phyloP scores from a whole-genome alignment of 2,329 filamentous ascomycete genomes.

The Aureobasidium pullulans region DNA sequence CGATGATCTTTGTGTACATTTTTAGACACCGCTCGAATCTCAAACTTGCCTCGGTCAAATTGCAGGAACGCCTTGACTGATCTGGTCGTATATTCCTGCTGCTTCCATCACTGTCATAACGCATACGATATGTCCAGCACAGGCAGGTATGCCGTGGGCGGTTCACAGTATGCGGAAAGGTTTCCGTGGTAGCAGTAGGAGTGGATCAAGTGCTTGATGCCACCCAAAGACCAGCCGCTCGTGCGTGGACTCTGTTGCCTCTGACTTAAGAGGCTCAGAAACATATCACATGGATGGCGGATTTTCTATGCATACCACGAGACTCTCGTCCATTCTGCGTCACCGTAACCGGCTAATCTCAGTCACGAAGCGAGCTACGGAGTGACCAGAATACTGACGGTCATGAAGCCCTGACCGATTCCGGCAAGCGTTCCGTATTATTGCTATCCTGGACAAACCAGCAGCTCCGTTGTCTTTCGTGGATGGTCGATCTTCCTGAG shows the following conservation, averaged over 20 bases:
- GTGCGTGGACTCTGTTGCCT: neutral
- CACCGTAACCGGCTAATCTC: neutral
- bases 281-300: neutral
- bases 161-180: neutral
- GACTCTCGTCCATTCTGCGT: neutral
- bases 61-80: neutral
- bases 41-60: neutral
- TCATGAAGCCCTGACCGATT: neutral
- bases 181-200: neutral
- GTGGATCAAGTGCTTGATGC: neutral
- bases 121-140: neutral
- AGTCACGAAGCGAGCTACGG: neutral
- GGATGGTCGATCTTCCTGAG: neutral
- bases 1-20: neutral
- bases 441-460: neutral
- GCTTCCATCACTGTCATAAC: neutral
- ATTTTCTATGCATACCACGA: neutral
- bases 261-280: neutral
- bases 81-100: neutral
- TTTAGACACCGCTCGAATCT: neutral
- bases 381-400: neutral
- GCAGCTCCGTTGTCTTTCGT: neutral
- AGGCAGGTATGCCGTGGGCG: neutral
- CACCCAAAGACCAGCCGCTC: constrained; percentile 2
- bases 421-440: neutral